These are phyloP conservation scores for Phaseolus lunatus DNA, from an alignment of 306 rosid genomes.

Conservation along the genomic window DNA sequence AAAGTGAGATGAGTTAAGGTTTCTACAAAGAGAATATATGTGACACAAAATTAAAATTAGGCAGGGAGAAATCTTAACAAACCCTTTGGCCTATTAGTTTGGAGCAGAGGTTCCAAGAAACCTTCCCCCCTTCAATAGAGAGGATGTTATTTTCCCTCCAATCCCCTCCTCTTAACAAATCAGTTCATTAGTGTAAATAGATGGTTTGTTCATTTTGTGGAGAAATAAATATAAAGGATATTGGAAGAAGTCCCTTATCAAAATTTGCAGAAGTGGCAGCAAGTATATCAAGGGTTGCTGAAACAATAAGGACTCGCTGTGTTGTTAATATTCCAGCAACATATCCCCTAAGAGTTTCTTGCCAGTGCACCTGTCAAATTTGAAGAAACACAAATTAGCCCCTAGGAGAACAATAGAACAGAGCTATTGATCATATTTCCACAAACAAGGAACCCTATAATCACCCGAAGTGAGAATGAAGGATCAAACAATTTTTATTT, in stretches of 20 bases:
- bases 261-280: constrained; percentile 76
- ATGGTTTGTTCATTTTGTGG: constrained; percentile 10
- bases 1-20: constrained; percentile 78
- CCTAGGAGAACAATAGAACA: constrained; percentile 20
- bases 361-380: constrained; percentile 91
- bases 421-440: constrained; percentile 15
- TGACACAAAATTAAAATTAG: constrained; percentile 24
- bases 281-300: constrained; percentile 78
- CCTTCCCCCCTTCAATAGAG: constrained; percentile 14
- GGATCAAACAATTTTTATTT: neutral
- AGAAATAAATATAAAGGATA: constrained; percentile 65
- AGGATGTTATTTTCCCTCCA: neutral
- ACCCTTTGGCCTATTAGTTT: neutral
- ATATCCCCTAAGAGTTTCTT: constrained; percentile 87
- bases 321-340: constrained; percentile 93
- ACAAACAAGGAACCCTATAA: constrained; percentile 35
- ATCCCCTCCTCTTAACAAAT: neutral
- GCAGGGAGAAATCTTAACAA: neutral
- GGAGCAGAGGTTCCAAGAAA: neutral
- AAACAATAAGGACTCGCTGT: constrained; percentile 82
- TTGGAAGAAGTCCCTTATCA: constrained; percentile 91
- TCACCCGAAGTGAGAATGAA: constrained; percentile 27
- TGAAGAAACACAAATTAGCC: constrained; percentile 19
- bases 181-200: constrained; percentile 13
- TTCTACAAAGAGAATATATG: constrained; percentile 47